phyloP scores from a whole-genome alignment of 2,329 filamentous ascomycete species.

The Ophiosphaerella korrae region DNA sequence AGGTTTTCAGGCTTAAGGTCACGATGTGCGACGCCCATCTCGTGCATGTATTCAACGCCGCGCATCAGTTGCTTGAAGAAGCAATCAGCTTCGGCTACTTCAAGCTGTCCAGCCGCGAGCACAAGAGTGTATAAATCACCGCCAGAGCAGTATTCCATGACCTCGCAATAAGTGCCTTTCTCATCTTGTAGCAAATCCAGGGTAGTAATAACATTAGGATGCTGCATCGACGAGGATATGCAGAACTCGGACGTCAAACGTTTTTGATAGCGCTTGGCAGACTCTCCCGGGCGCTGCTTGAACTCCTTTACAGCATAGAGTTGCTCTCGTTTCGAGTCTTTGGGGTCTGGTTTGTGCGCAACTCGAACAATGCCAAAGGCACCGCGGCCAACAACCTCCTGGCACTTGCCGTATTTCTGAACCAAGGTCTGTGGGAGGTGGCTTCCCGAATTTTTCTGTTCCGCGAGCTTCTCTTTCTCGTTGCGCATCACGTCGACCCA shows the following conservation, averaged over 20 bases:
- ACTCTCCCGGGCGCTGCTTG: constrained; percentile 89
- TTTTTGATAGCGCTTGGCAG: constrained; percentile 97
- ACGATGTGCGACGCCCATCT: constrained; percentile 97
- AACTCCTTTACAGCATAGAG: constrained; percentile 99
- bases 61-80: constrained; percentile 99
- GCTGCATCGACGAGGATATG: constrained; percentile 93
- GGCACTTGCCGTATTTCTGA: constrained; percentile 98
- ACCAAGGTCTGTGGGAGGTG: constrained; percentile 79
- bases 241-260: constrained; percentile 96
- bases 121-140: constrained; percentile 95
- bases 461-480: constrained; percentile 76
- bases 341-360: constrained; percentile 91
- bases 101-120: constrained; percentile 86
- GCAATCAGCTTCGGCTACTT: constrained; percentile 91
- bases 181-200: constrained; percentile 93
- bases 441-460: constrained; percentile 78
- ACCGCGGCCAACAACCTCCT: constrained; percentile 93
- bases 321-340: constrained; percentile 77
- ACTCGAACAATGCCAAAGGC: constrained; percentile 98
- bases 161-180: constrained; percentile 97
- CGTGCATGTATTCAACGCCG: constrained; percentile 97
- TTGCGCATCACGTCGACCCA: constrained; percentile 94
- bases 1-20: constrained; percentile 97
- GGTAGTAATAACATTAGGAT: constrained; percentile 98
- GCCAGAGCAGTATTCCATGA: constrained; percentile 98